Base-by-base conservation (phyloP, 306 rosid genomes). In the Vicia sativa region DNA sequence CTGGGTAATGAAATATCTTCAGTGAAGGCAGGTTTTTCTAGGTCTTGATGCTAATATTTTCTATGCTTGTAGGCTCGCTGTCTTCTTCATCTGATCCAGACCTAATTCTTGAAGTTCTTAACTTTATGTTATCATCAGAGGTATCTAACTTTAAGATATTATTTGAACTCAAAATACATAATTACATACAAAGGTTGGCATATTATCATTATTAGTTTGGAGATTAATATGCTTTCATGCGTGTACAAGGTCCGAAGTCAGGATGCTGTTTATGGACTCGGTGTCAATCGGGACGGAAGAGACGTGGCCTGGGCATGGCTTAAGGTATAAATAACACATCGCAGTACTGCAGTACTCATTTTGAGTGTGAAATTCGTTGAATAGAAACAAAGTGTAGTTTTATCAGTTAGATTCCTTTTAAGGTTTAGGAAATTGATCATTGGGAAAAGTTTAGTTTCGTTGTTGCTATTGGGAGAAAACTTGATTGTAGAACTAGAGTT, bases 251-350 rank as follows among this genome's bases (percentile, higher is more conserved):
- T 89, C 61, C 92, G 96, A 6, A 89, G 84, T 73, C 98, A 92
- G 79, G 98, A 92, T 78, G 96, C 84, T 66, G 75, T 83, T 71
- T 74, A 63, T 60, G 98, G 98, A 70, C 83, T 89, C 11, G 68
- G 76, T 72, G 86, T 85, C 68, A 45, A 80, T 63, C 38, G 34
- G 45, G 77, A 87, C 67, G 98, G 96, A 65, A 89, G 96, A 62
- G 96, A 92, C 43, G 74, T 86, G 53, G 92, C 95, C 68, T 92
- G 98, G 98, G 42, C 76, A 7, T 89, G 96, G 98, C 73, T 92
- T 70, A 84, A 92, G 98, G 98, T 81, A 73, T 19, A 67, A 66
- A 46, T 82, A 79, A 60, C 78, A 41, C 71, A 63, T 67, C 50
- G 16, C 67, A 65, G 19, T 15, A 15, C 14, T n/a, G 11, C 31